Base-by-base conservation (phyloP, 768 basidiomycete species). In the Leccinum arenicola region DNA sequence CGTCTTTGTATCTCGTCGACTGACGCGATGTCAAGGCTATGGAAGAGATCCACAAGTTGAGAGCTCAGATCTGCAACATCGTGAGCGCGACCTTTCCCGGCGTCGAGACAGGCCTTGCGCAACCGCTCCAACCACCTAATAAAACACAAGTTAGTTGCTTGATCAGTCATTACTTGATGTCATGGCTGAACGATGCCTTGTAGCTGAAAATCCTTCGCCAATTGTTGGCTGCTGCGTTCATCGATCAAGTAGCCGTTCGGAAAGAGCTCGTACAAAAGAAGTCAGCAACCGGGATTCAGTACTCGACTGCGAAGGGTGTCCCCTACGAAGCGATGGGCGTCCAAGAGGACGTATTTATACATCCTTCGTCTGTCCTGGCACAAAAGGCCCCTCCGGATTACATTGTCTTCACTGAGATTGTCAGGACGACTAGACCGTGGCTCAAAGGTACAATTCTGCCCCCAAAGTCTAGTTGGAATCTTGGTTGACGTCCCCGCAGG, bases 41-140 rank as follows among this genome's bases (percentile, higher is more conserved):
- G 95, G 92, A 97, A 74, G 97, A 99, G 76, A 96, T 97, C 36
- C 97, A 95, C 73, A 98, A 98, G 70, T 80, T 99, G 5, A 85
- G 95, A 36, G 81, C 85, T 0, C 97, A 99, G 68, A 88, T 99
- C 57, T 89, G 84, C 66, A 84, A 82, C 58, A 95, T 98, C 49
- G 91, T 96, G 5, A 80, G 82, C 57, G 76, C 82, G n/a, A 90
- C 90, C 68, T 92, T 95, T 62, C 83, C 88, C 3, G 83, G 80
- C 4, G 72, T 80, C 5, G 79, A 87, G 55, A 75, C 83, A 2
- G 83, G 82, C 10, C 87, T 91, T 63, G 73, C 78, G 3, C 80
- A 82, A 4, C 84, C 87, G 58, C 77, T 98, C 12, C 68, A 76
- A 40, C 96, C 94, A 21, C 97, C 97, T 0, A 86, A 67, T 57